Evolutionary conservation across 306 rosid species (phyloP).

Genomic region (Hippophae tibetana): DNA sequence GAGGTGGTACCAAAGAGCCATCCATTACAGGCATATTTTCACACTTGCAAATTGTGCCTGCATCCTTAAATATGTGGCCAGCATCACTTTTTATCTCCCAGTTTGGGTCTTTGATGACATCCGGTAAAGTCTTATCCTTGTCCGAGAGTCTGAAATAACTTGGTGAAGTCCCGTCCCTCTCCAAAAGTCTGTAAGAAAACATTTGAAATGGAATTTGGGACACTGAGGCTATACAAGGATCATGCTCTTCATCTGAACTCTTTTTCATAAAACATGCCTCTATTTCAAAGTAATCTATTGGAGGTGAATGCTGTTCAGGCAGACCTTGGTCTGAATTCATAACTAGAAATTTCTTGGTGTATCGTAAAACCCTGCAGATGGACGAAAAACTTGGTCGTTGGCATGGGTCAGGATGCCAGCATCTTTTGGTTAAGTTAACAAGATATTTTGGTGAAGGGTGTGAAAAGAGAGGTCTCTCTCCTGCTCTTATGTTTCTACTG

Average conservation of each 20-base stretch:
- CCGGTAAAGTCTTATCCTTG: slow-evolving; percentile 18
- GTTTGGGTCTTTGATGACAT: slow-evolving; percentile 13
- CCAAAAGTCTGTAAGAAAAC: slow-evolving; percentile 59
- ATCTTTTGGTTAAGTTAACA: slow-evolving; percentile 62
- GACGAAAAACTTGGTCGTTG: slow-evolving; percentile 81
- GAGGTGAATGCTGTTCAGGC: slow-evolving; percentile 42
- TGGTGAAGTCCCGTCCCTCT: slow-evolving; percentile 46
- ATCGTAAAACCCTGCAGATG: slow-evolving; percentile 66
- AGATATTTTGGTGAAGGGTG: slow-evolving; percentile 66
- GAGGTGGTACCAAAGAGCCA: slow-evolving; percentile 24
- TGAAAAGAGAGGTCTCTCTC: slow-evolving; percentile 95
- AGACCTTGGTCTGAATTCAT: slow-evolving; percentile 44
- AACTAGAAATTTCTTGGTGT: slow-evolving; percentile 63
- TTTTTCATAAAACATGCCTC: slow-evolving; percentile 53
- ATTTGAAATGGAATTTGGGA: slow-evolving; percentile 74
- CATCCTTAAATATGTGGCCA: slow-evolving; percentile 18
- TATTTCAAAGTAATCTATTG: slow-evolving; percentile 54
- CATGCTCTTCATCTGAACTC: slow-evolving; percentile 21
- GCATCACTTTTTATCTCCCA: slow-evolving; percentile 10
- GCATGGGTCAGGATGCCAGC: slow-evolving; percentile 76
- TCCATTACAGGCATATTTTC: slow-evolving; percentile 27
- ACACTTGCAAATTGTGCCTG: slow-evolving; percentile 7
- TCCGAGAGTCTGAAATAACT: background rate
- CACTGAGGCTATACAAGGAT: slow-evolving; percentile 18
- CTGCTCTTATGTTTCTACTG: slow-evolving; percentile 53